Base-by-base conservation (phyloP, 441 rosid species). In the Jatropha multifida region DNA sequence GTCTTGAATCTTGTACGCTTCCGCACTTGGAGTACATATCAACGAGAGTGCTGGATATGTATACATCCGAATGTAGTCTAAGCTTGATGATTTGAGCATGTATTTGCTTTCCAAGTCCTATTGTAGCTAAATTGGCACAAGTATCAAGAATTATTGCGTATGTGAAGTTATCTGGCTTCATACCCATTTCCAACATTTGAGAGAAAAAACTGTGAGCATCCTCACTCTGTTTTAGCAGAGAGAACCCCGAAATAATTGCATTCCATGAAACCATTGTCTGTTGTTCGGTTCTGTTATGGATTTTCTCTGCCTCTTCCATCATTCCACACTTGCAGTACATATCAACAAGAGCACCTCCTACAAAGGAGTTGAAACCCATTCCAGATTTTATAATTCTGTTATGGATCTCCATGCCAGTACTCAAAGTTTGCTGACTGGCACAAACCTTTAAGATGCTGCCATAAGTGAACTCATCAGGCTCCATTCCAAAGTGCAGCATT, bases 1-100 rank as follows among this genome's bases (percentile, higher is more conserved):
- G 77, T 67, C 65, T 72, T 11, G 94, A 92, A 86, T 95, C 96
- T 72, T 83, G 78, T 85, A 93, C 82, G 78, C 89, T 86, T 83
- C 99, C 98, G 66, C 98, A 95, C 84, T 95, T 93, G 0, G 99
- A 90, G 86, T 95, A 93, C 99, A 93, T 95, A 77, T 95, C 98
- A 52, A 95, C 98, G 10, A 95, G 92, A 17, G 98, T 93, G 85
- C 99, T 95, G 81, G 89, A 83, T 78, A 94, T 90, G 67, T 89
- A 91, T 46, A 84, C 94, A 75, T 95, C 97, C 20, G 87, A 85
- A 67, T 88, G 94, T 84, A 91, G 63, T 74, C 90, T 87, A 74
- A 81, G 78, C 85, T 95, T 95, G 79, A 95, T 84, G 75, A 90
- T 86, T 75, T 88, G 94, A 68, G 85, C 96, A 76, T 95, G 99